A percentile compares a stretch with the other conserved stretches of the same genome.
phyloP scores from a whole-genome alignment of 2,329 filamentous ascomycete species.

The Scedosporium aurantiacum region DNA sequence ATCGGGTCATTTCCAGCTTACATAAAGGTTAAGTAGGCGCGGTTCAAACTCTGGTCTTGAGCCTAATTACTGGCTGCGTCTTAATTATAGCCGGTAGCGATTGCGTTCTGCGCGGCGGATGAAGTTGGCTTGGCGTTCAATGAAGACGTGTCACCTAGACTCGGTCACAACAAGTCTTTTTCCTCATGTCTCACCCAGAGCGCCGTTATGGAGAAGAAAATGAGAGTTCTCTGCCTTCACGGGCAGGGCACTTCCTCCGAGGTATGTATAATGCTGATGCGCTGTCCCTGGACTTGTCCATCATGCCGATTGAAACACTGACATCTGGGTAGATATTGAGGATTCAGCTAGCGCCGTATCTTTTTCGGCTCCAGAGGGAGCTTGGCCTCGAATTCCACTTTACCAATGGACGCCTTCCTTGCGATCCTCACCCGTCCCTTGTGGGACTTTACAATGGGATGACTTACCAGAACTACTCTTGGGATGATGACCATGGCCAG shows the following conservation, averaged over 20 bases:
- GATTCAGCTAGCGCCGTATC: not conserved
- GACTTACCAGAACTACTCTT: not conserved
- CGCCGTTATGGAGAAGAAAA: not conserved
- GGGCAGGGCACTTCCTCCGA: constrained; percentile 9
- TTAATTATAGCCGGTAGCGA: no score
- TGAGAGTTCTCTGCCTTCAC: constrained; percentile 11
- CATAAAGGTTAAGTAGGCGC: no score
- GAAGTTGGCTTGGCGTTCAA: no score
- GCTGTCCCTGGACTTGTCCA: no score
- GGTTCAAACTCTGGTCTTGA: no score
- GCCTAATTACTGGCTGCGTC: no score
- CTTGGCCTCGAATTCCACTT: not conserved
- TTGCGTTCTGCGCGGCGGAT: no score
- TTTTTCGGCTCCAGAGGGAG: not conserved
- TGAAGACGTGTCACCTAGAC: no score
- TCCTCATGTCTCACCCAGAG: no score
- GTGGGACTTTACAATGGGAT: not conserved
- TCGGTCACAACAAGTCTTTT: no score
- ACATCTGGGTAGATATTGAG: not conserved
- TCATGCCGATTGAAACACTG: not conserved
- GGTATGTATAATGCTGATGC: constrained; percentile 1
- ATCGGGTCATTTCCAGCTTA: no score
- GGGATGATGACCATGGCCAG: constrained; percentile 5
- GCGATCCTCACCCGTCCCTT: not conserved
- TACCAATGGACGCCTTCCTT: not conserved